These are phyloP conservation scores for Podospora sp. DNA, from an alignment of 495 filamentous ascomycete species.

Conservation along the genomic window DNA sequence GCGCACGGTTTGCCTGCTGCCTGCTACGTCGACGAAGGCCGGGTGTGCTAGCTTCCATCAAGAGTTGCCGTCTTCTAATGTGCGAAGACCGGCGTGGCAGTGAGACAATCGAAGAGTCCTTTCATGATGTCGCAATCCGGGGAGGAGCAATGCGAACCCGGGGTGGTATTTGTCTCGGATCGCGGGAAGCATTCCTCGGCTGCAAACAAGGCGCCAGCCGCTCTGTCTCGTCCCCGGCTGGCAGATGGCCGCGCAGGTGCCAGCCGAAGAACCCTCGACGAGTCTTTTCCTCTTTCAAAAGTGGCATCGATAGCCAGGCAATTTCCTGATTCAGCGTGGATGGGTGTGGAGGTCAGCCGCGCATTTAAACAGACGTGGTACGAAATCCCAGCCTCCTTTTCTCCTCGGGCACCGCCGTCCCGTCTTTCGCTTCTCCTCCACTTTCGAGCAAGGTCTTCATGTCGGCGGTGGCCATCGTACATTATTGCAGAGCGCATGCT, in stretches of 20 bases:
- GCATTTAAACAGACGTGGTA: background rate
- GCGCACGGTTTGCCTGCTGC: no score
- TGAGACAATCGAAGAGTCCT: background rate
- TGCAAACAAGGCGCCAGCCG: background rate
- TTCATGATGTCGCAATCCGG: background rate
- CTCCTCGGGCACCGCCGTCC: background rate
- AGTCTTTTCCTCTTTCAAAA: background rate
- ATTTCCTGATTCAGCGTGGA: background rate
- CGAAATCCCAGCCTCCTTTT: background rate
- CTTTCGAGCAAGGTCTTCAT: background rate
- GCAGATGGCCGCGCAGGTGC: background rate
- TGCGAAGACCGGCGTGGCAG: background rate
- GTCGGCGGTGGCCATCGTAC: background rate
- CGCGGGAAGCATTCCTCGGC: background rate
- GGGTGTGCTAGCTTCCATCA: no score
- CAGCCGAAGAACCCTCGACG: background rate
- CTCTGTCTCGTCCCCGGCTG: background rate
- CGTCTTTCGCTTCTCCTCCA: background rate
- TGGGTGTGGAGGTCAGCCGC: background rate
- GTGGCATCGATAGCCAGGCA: background rate
- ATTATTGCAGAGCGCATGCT: background rate
- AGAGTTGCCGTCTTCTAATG: background rate
- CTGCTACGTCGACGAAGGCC: no score
- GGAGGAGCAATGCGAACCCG: background rate
- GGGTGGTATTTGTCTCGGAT: background rate